A percentile compares a stretch with the other conserved stretches of the same genome.
Evolutionary conservation across 306 rosid species (phyloP).

Genomic region (Arachis stenosperma): DNA sequence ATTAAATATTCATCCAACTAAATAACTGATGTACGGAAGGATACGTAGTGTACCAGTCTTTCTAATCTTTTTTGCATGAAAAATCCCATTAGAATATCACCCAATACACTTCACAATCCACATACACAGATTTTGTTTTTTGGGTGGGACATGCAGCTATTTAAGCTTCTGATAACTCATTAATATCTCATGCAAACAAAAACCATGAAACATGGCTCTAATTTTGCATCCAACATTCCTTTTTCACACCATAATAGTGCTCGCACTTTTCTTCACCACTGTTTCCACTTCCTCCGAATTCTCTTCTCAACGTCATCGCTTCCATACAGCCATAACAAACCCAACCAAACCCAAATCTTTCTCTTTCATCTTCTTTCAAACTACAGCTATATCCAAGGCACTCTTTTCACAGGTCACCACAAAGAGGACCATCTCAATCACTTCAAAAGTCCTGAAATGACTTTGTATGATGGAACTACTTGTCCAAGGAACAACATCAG

Average conservation of each 20-base stretch:
- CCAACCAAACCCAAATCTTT: conserved; percentile 51
- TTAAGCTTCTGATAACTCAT: not conserved
- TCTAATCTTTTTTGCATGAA: not conserved
- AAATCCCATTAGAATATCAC: not conserved
- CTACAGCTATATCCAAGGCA: not conserved
- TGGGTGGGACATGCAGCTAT: not conserved
- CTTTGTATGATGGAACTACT: too few relatives aligned
- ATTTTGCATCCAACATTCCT: conserved; percentile 10
- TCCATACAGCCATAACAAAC: conserved; percentile 47
- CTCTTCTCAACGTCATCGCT: conserved; percentile 51
- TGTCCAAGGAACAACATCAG: too few relatives aligned
- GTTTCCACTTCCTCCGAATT: conserved; percentile 15
- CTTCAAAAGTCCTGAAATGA: too few relatives aligned
- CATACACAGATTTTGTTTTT: too few relatives aligned
- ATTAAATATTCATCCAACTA: not conserved
- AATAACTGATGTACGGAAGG: not conserved
- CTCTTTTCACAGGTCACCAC: too few relatives aligned
- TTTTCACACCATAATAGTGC: not conserved
- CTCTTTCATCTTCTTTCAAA: conserved; percentile 29
- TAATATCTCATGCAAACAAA: not conserved
- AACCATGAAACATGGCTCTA: conserved; percentile 38
- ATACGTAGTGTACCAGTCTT: not conserved
- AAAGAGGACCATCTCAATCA: too few relatives aligned
- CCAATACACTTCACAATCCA: not conserved
- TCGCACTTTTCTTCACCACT: not conserved